These are phyloP conservation scores for Naganishia liquefaciens DNA, from an alignment of 1,284 basidiomycete species.

Conservation along the genomic window DNA sequence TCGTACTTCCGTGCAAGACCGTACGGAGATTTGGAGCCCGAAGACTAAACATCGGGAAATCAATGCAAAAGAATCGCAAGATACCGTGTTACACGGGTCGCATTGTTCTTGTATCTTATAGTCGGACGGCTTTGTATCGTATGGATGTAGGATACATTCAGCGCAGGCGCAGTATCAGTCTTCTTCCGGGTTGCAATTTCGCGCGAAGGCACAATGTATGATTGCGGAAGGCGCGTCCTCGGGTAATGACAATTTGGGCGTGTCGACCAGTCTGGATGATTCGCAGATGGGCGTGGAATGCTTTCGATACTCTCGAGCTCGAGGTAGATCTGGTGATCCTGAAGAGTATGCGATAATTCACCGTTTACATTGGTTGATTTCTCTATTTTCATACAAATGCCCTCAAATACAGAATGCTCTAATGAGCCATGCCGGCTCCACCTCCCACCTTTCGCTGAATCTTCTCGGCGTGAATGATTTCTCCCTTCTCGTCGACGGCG, in stretches of 20 bases:
- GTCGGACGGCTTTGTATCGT: conserved; percentile 20
- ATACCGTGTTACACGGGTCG: neutral
- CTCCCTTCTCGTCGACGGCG: conserved; percentile 20
- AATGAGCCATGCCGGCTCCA: conserved; percentile 15
- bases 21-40: conserved; percentile 83
- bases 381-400: conserved; percentile 12
- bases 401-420: neutral
- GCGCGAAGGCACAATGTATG: no score
- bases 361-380: conserved; percentile 6
- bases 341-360: neutral
- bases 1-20: conserved; percentile 85
- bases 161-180: no score
- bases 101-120: conserved; percentile 25
- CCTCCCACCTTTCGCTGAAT: conserved; percentile 22
- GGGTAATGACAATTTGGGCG: no score
- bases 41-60: conserved; percentile 45
- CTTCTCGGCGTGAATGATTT: conserved; percentile 15
- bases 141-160: neutral
- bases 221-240: no score
- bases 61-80: conserved; percentile 11
- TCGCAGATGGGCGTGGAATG: no score
- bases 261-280: no score
- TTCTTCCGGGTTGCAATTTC: no score
- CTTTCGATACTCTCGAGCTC: no score
- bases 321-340: no score